Evolutionary conservation across 1,284 basidiomycete species (phyloP).

Genomic region (Trichosporon coremiiforme): DNA sequence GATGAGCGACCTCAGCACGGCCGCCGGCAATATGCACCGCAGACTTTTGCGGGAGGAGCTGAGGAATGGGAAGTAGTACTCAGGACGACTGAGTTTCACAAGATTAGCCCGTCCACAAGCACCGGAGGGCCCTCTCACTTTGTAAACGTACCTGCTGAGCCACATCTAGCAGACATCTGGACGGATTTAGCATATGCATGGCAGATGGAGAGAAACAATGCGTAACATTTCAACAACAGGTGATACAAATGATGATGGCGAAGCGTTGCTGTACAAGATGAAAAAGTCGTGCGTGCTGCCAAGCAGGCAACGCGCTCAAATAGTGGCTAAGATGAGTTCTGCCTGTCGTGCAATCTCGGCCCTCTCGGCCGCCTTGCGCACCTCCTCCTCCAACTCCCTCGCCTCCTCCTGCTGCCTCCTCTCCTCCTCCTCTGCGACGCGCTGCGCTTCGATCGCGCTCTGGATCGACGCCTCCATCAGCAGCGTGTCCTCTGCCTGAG

Average conservation of each 20-base stretch:
- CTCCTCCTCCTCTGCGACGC: slow-evolving; percentile 47
- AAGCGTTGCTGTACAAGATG: background rate
- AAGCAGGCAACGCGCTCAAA: slow-evolving; percentile 19
- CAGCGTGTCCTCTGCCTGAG: slow-evolving; percentile 47
- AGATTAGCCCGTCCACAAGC: background rate
- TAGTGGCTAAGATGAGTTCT: slow-evolving; percentile 50
- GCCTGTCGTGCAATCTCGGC: slow-evolving; percentile 49
- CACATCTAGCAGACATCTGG: background rate
- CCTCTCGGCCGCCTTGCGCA: slow-evolving; percentile 45
- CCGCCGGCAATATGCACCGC: slow-evolving; percentile 9
- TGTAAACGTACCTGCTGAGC: too few species aligned
- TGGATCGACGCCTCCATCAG: slow-evolving; percentile 50
- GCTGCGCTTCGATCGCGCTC: slow-evolving; percentile 49
- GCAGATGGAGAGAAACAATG: background rate
- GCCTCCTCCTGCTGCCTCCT: slow-evolving; percentile 41
- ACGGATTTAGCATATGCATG: too few species aligned
- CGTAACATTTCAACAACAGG: slow-evolving; percentile 9
- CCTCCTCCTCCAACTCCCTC: slow-evolving; percentile 43
- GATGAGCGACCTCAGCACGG: background rate
- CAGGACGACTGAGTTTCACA: too few species aligned
- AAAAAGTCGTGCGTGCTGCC: too few species aligned
- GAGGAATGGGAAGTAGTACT: background rate
- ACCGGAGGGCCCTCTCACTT: too few species aligned
- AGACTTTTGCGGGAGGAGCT: background rate
- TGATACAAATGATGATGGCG: background rate